phyloP scores from a whole-genome alignment of 129 eudicot species.

The Lonicera japonica region DNA sequence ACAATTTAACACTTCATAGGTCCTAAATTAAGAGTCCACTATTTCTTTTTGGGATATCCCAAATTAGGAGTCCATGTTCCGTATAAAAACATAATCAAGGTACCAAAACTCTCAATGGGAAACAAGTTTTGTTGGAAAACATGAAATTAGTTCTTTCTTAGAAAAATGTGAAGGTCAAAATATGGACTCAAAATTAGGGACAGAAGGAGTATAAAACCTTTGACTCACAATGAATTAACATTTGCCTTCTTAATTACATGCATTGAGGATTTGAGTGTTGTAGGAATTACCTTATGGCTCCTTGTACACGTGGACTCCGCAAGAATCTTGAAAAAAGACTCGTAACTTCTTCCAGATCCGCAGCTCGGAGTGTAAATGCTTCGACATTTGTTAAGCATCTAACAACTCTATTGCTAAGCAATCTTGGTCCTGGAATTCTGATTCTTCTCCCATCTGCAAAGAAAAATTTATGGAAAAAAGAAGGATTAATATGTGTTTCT shows the following conservation, averaged over 20 bases:
- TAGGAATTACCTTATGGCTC: constrained; percentile 57
- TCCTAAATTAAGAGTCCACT: too few relatives aligned
- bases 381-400: constrained; percentile 71
- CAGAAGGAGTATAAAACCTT: not conserved
- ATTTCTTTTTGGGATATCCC: too few relatives aligned
- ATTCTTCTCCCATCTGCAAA: constrained; percentile 38
- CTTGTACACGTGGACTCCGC: constrained; percentile 59
- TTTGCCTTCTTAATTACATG: not conserved
- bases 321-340: constrained; percentile 54
- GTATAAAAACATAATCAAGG: too few relatives aligned
- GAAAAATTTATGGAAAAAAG: not conserved
- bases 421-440: constrained; percentile 35
- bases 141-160: too few relatives aligned
- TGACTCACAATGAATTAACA: not conserved
- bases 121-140: too few relatives aligned
- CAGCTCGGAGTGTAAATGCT: constrained; percentile 59
- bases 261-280: not conserved
- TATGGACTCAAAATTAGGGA: too few relatives aligned
- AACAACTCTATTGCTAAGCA: constrained; percentile 54
- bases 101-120: too few relatives aligned
- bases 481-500: not conserved
- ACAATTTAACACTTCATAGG: too few relatives aligned
- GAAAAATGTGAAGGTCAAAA: too few relatives aligned
- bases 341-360: constrained; percentile 77
- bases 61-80: too few relatives aligned